These are phyloP conservation scores for Pseudogymnoascus sp. DNA, from an alignment of 2,329 filamentous ascomycete species.

Conservation along the genomic window DNA sequence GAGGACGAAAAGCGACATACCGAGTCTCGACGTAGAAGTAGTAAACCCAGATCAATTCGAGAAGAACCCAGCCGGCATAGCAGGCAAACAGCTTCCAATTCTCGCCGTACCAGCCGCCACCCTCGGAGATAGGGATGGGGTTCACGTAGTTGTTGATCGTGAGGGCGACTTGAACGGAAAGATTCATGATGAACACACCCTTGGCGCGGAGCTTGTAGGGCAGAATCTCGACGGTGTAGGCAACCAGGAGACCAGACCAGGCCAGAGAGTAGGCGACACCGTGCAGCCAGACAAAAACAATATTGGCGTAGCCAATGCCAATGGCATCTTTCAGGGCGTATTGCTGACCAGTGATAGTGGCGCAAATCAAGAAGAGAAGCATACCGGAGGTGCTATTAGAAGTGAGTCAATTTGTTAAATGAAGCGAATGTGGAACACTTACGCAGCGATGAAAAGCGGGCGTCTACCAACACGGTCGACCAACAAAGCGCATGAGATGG, in stretches of 20 bases:
- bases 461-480: constrained; percentile 46
- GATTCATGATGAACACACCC: constrained; percentile 13
- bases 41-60: constrained; percentile 54
- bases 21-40: constrained; percentile 64
- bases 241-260: constrained; percentile 46
- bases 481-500: constrained; percentile 44
- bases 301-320: constrained; percentile 26
- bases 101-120: neutral
- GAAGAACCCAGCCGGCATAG: constrained; percentile 41
- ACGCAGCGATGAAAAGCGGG: constrained; percentile 39
- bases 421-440: constrained; percentile 5
- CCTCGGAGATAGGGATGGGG: constrained; percentile 25
- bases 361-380: constrained; percentile 41
- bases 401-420: constrained; percentile 4
- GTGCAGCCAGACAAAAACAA: constrained; percentile 40
- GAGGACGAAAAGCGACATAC: neutral
- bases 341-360: constrained; percentile 35
- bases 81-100: neutral
- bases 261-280: constrained; percentile 43
- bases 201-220: constrained; percentile 11
- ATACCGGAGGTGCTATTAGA: constrained; percentile 23
- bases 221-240: constrained; percentile 22
- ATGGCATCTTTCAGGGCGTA: constrained; percentile 29
- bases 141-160: constrained; percentile 29
- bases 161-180: neutral